phyloP scores from a whole-genome alignment of 768 basidiomycete genomes.

The Xanthoconium stramineum region DNA sequence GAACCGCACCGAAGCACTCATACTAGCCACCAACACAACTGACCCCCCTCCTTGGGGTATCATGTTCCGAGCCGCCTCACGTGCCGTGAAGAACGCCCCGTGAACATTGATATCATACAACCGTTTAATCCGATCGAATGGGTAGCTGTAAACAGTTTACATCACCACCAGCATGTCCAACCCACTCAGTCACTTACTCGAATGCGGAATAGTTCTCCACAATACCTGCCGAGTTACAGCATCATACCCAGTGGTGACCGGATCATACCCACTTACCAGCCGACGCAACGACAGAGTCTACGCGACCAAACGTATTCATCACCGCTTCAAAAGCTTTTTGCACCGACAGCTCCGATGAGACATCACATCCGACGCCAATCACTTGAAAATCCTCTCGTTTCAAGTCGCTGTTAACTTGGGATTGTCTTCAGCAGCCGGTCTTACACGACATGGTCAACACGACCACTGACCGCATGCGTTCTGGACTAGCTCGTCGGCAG shows the following conservation, averaged over 20 bases:
- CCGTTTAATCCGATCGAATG: constrained; percentile 76
- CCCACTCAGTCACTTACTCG: constrained; percentile 49
- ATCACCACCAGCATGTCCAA: constrained; percentile 9
- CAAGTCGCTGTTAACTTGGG: constrained; percentile 53
- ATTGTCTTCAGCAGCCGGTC: constrained; percentile 27
- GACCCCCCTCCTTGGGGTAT: constrained; percentile 74
- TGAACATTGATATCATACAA: constrained; percentile 94
- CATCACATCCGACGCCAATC: constrained; percentile 82
- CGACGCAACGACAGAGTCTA: constrained; percentile 85
- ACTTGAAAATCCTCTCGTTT: constrained; percentile 57
- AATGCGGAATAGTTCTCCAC: constrained; percentile 86
- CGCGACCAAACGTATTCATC: constrained; percentile 59
- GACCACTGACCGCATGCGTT: constrained; percentile 46
- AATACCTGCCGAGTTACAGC: constrained; percentile 50
- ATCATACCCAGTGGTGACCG: not conserved
- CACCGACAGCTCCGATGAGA: constrained; percentile 78
- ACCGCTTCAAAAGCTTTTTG: constrained; percentile 66
- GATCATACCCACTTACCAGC: constrained; percentile 55
- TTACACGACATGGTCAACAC: constrained; percentile 19
- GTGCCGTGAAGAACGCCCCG: constrained; percentile 92
- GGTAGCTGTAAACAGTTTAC: constrained; percentile 54
- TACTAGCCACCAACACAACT: constrained; percentile 84
- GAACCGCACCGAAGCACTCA: constrained; percentile 78
- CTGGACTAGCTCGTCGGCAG: constrained; percentile 65
- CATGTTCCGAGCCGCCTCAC: constrained; percentile 93